Base-by-base conservation (phyloP, 768 basidiomycete genomes). In the Chalciporus piperatus region DNA sequence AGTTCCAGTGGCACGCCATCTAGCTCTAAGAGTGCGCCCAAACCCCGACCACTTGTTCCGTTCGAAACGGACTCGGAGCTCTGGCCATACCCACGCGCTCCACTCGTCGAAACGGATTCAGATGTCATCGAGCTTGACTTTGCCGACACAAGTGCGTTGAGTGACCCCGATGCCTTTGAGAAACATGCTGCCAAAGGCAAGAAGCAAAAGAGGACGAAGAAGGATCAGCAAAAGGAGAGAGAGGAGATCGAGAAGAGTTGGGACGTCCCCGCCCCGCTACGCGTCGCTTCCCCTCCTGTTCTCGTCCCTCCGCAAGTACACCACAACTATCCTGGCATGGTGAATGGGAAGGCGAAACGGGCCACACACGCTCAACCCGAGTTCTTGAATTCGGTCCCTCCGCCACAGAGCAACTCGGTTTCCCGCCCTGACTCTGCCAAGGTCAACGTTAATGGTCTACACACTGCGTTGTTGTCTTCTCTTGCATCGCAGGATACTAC, bases 71-170 rank as follows among this genome's bases (percentile, higher is more conserved):
- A 82, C 53, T 82, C 84, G 8, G 82, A 85, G 30, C 72, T 88
- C 14, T 89, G 86, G 87, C 85, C 87, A 4, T 85, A 86, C 59
- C 77, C 81, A 0, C 80, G 76, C 35, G 70, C 70, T 4, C 74
- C 74, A 11, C 68, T 74, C 42, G 70, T 75, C 50, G 74, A 75
- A 50, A 62, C 50, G 46, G 70, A 70, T 35, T 74, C 74, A 4
- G 87, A 86, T 48, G 80, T 90, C 22, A 77, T 89, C 10, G 88
- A 89, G 65, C 80, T 90, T 45, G 85, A 87, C 63, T 90, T 87
- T 59, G 76, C 76, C 6, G 88, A 89, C 49, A 89, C 79, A 39
- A 83, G 85, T 51, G 82, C 84, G 19, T 65, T 90, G 60, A 87
- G 85, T 62, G 83, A 89, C 57, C 80, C 81, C 2, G 77, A 76